Conservation (phyloP, 1,284 basidiomycete species). For the Sanghuangporus weigelae region DNA sequence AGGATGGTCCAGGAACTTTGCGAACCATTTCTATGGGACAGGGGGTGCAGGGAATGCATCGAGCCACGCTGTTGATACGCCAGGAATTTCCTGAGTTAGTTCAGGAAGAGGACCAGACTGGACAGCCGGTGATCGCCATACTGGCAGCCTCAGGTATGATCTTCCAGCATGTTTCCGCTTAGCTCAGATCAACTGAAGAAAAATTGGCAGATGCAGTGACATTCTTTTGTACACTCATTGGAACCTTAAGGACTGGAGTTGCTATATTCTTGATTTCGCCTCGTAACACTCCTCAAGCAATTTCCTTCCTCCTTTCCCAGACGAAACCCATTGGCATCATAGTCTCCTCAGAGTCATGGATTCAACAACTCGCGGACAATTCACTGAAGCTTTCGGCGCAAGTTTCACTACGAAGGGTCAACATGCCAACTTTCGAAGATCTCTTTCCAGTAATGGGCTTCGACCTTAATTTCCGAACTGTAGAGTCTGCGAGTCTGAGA, state of each 20-base stretch:
- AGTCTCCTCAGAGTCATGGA: constrained; percentile 6
- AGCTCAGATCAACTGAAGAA: background rate
- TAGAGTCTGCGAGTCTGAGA: background rate
- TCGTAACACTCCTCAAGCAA: constrained; percentile 13
- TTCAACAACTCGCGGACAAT: constrained; percentile 4
- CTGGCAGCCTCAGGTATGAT: constrained; percentile 23
- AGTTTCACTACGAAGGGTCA: background rate
- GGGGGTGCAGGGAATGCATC: constrained; percentile 22
- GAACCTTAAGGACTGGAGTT: constrained; percentile 16
- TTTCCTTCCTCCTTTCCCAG: constrained; percentile 12
- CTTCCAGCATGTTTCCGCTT: background rate
- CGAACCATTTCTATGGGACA: constrained; percentile 25
- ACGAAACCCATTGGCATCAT: constrained; percentile 12
- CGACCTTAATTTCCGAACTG: background rate
- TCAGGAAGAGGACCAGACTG: background rate
- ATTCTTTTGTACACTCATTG: constrained; percentile 8
- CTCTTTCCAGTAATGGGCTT: constrained; percentile 2
- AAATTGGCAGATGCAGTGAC: constrained; percentile 16
- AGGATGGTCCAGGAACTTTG: constrained; percentile 3
- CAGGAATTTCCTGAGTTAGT: background rate
- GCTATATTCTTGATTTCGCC: constrained; percentile 17
- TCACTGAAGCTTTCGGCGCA: background rate
- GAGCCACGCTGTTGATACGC: constrained; percentile 17
- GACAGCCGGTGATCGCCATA: constrained; percentile 20
- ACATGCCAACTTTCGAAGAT: constrained; percentile 15